Evolutionary conservation across 257 asterid genomes (phyloP), one percentile per base, ranked within the genome.

Genomic region (Craterostigma plantagineum): DNA sequence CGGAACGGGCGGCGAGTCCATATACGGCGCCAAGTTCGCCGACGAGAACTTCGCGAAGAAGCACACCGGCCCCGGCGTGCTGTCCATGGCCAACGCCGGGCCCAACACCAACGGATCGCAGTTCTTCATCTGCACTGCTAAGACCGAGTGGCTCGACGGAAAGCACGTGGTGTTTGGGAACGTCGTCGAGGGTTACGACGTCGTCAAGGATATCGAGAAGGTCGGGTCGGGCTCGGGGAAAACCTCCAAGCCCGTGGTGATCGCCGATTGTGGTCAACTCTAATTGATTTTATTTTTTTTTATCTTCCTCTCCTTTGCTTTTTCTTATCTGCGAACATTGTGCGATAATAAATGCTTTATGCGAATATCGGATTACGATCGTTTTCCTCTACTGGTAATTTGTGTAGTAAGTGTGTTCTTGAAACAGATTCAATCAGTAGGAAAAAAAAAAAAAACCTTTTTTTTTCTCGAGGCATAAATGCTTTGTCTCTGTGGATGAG

Each of bases 61-160:
- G 72, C 91, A 77, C 71, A 77, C 84, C 9, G 91, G 81, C 0
- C 56, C 81, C 0, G 78, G 91, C 3, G 14, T 73, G 0, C 62
- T 77, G 13, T 77, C 91, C 14, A 77, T 77, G 91, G 91, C 84
- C 16, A 77, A 77, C 41, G 84, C 84, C 0, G 85, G 91, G 14
- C 91, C 91, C 0, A 73, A 75, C 3, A 77, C 84, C 11, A 77
- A 77, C 46, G 91, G 84, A 0, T 73, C 84, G 43, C 91, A 71
- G 67, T 77, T 73, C 42, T 77, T 77, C 59, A 40, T 73, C 58
- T 77, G 81, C 38, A 77, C 85, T 0, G 81, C 73, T 4, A 73
- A 68, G 62, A 71, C 85, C 0, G 73, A 66, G 65, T 77, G 91
- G 85, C 78, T 77, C 1, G 76, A 77, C 9, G 81, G 84, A 0